Conservation (phyloP, 768 basidiomycete genomes). For the Phanerochaete carnosa region DNA sequence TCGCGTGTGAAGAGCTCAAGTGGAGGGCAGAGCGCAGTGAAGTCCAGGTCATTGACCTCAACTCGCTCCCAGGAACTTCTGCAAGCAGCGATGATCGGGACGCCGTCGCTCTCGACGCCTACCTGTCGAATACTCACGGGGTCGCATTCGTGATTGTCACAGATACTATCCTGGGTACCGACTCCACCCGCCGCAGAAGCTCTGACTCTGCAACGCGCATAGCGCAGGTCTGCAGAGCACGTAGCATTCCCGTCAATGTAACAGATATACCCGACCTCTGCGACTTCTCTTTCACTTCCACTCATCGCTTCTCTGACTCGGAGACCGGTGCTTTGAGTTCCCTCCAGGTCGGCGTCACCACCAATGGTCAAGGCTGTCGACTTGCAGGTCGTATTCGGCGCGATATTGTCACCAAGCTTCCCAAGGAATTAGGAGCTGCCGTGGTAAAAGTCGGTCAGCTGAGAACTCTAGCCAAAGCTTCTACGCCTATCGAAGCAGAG, state of each 20-base stretch:
- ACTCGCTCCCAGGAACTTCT: slow-evolving; percentile 37
- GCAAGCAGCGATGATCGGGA: slow-evolving; percentile 32
- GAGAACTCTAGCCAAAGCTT: slow-evolving; percentile 48
- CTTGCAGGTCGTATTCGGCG: slow-evolving; percentile 75
- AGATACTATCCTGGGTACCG: slow-evolving; percentile 56
- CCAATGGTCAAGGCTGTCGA: slow-evolving; percentile 89
- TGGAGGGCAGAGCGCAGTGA: slow-evolving; percentile 59
- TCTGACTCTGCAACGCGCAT: slow-evolving; percentile 56
- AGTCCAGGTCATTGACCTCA: slow-evolving; percentile 56
- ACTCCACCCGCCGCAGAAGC: slow-evolving; percentile 36
- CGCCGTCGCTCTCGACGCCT: slow-evolving; percentile 43
- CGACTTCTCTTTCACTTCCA: slow-evolving; percentile 85
- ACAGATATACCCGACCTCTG: slow-evolving; percentile 84
- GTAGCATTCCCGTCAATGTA: slow-evolving; percentile 77
- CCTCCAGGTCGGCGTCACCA: slow-evolving; percentile 80
- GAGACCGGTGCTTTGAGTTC: slow-evolving; percentile 42
- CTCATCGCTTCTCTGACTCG: slow-evolving; percentile 72
- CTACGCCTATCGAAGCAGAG: slow-evolving; percentile 22
- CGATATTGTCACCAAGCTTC: slow-evolving; percentile 75
- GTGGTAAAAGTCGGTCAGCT: slow-evolving; percentile 72
- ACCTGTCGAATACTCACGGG: slow-evolving; percentile 34
- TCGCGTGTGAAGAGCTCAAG: slow-evolving; percentile 67
- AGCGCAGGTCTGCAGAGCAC: slow-evolving; percentile 47
- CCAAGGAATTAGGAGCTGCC: slow-evolving; percentile 69
- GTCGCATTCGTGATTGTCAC: slow-evolving; percentile 74